Percentiles rank a stretch among this genome's conserved stretches.
phyloP scores from a whole-genome alignment of 1,139 yeast genomes.

The Entelexis paramagnoliae region DNA sequence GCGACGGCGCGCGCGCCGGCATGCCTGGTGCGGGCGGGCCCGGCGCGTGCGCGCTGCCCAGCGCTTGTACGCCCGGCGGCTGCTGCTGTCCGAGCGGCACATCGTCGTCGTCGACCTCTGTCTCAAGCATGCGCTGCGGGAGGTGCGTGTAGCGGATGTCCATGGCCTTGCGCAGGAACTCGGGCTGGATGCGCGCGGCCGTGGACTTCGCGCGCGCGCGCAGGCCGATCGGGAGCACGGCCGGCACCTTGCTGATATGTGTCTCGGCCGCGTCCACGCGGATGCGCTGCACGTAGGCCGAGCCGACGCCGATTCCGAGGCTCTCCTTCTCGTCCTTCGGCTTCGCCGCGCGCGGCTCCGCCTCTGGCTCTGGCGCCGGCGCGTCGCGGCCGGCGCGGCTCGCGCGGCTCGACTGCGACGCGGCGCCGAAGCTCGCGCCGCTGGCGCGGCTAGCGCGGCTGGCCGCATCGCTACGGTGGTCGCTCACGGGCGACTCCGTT shows the following conservation, averaged over 20 bases:
- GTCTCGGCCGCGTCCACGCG: conserved; percentile 44
- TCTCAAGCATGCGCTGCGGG: conserved; percentile 63
- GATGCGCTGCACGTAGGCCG: conserved; percentile 46
- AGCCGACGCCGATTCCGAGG: conserved; percentile 28
- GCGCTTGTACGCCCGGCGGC: conserved; percentile 1
- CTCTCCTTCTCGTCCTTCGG: conserved; percentile 10
- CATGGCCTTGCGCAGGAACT: conserved; percentile 32
- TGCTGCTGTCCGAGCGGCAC: conserved; percentile 3
- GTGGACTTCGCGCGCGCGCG: conserved; percentile 24
- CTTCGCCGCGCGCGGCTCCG: too few species aligned
- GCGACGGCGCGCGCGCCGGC: background rate
- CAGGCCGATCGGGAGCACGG: conserved; percentile 55
- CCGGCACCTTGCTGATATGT: conserved; percentile 42
- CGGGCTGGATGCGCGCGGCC: conserved; percentile 26
- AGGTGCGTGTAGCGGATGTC: conserved; percentile 68
- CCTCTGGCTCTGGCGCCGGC: background rate
- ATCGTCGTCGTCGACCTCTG: conserved; percentile 65
- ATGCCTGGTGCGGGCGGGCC: too few species aligned
- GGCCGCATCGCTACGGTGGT: background rate
- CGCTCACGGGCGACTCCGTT: background rate
- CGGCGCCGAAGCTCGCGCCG: background rate
- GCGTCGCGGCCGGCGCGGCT: background rate
- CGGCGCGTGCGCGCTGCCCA: too few species aligned
- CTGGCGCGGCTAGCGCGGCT: conserved; percentile 1
- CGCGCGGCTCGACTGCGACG: background rate